These are phyloP conservation scores for Clavariopsis aquatica DNA, from an alignment of 495 filamentous ascomycete genomes.

Conservation along the genomic window DNA sequence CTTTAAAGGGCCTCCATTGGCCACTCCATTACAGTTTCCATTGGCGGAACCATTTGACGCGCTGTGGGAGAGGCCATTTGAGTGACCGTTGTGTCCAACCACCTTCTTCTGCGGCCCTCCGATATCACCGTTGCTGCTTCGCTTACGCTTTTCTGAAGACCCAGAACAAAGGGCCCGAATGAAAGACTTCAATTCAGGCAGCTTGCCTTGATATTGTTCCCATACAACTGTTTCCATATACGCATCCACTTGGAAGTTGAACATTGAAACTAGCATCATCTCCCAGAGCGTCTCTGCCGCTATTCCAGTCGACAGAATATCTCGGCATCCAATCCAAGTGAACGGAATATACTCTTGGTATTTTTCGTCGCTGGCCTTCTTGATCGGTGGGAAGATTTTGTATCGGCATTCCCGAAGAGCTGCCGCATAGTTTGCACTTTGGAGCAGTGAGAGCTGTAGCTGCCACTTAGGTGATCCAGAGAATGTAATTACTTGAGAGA, in stretches of 20 bases:
- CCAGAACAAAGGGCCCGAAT: slow-evolving; percentile 18
- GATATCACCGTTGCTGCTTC: slow-evolving; percentile 5
- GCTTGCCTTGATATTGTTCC: slow-evolving; percentile 22
- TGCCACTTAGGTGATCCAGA: slow-evolving; percentile 18
- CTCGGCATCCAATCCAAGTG: slow-evolving; percentile 31
- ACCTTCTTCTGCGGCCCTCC: slow-evolving; percentile 11
- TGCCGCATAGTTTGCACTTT: slow-evolving; percentile 15
- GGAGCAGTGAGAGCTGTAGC: slow-evolving; percentile 22
- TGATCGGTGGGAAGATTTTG: slow-evolving; percentile 25
- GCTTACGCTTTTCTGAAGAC: slow-evolving; percentile 4
- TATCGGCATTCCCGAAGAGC: slow-evolving; percentile 20
- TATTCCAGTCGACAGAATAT: slow-evolving; percentile 24
- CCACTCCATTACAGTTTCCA: not conserved
- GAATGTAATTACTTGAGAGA: slow-evolving; percentile 19
- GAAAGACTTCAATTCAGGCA: slow-evolving; percentile 22
- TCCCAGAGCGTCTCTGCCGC: slow-evolving; percentile 24
- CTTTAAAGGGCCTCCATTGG: not conserved
- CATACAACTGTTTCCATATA: slow-evolving; percentile 31
- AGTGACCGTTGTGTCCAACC: slow-evolving; percentile 1
- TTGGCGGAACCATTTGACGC: not conserved
- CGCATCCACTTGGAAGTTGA: slow-evolving; percentile 31
- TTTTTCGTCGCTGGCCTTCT: slow-evolving; percentile 28
- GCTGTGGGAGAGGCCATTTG: not conserved
- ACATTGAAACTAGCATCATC: slow-evolving; percentile 34
- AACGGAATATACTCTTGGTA: slow-evolving; percentile 34